Base-by-base conservation (phyloP, 148 eudicot genomes). In the Agrostemma githago region DNA sequence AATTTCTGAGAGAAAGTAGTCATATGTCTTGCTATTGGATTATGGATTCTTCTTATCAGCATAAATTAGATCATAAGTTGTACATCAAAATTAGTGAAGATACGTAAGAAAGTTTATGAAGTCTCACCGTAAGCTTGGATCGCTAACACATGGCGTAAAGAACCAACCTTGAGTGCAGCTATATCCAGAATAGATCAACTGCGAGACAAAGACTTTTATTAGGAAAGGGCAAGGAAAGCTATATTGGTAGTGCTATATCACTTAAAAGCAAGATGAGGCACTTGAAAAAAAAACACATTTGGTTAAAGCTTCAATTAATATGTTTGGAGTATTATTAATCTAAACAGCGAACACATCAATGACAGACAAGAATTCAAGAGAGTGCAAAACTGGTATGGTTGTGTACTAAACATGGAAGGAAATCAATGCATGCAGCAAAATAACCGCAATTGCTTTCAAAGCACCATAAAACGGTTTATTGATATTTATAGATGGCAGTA, bases 141-240 rank as follows among this genome's bases (percentile, higher is more conserved):
- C 87, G 73, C 86, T 85, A 40, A 64, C 82, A 84, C 96, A 93
- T 40, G 92, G 96, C 15, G 98, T 93, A 85, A 85, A 88, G 80
- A 90, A 93, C 96, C 98, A 90, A 21, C 96, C 98, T 84, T 90
- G 98, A 69, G 78, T 87, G 84, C 98, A 93, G 82, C 89, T 89
- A 74, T 89, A 93, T 73, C 98, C 90, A 66, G 96, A 91, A 76
- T 93, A 93, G 72, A 93, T 93, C 73, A 93, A 76, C 98, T 93
- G 87, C 81, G 58, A 48, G 20, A 72, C 53, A 48, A 63, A 48
- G 38, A 6, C 56, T 5, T 70, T 19, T 41, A 59, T 80, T 46
- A 72, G 26, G 46, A 40, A 66, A 59, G 34, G 42, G 59, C 2
- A 58, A 71, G n/a, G 16, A 16, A 46, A 60, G 16, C 0, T 8